Base-by-base conservation (phyloP, 192 early-diverging fungal genomes). In the Entrophospora sp. region DNA sequence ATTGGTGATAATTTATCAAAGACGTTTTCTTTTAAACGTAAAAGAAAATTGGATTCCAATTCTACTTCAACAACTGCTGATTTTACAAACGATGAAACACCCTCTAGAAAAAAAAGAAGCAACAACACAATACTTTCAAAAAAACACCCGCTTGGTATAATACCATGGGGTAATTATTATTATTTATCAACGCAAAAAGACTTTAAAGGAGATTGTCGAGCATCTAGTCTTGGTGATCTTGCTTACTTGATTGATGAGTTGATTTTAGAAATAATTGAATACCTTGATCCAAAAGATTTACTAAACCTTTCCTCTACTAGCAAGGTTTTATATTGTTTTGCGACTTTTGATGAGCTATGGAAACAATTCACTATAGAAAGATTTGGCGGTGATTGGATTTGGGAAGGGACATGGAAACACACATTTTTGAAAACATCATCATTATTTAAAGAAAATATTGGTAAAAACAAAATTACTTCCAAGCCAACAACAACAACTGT, bases 261-360 rank as follows among this genome's bases (percentile, higher is more conserved):
- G 13, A 55, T 89, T 25, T 56, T 84, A 35, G 79, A 77, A 22
- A 70, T 80, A 10, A 51, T 87, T n/a, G 65, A 69, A 53, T 22
- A 68, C 3, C 60, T 79, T 2, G 37, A 69, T 8, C 66, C 73
- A 1, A 28, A 36, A 9, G 67, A 69, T 12, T 66, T 86, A 14
- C 56, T 77, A 44, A 64, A 51, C 0, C 75, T 89, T 12, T 66
- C 72, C 3, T 74, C 74, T 25, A 71, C 75, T 20, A 77, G 74
- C 9, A 42, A 67, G 42, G 84, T 79, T 7, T 71, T 82, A 5
- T 87, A 87, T 37, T 73, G 67, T 3, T 74, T 84, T 14, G 57
- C 72, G 12, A 68, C 75, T 57, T 62, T 74, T 60, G 87, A 89
- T 51, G 85, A 84, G 3, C 64, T 87, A 45, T 89, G 87, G 87